Base-by-base conservation (phyloP, 1,284 basidiomycete species). In the Paramarasmius palmivorus region DNA sequence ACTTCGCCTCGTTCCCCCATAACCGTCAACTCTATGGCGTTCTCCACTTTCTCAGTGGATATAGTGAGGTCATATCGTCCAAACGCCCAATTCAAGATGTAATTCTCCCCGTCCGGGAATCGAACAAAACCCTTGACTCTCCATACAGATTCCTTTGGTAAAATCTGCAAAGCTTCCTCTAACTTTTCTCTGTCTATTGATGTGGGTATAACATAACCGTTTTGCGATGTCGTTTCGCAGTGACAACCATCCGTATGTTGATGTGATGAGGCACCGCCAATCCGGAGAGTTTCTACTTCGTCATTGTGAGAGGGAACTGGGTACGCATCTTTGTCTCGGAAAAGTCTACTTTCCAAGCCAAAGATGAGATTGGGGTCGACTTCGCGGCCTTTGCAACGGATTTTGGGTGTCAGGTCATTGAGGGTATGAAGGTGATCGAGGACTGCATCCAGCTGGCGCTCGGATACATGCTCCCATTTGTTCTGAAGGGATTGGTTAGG, bases 71-170 rank as follows among this genome's bases (percentile, higher is more conserved):
- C 91, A 65, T 82, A 85, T 47, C 92, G 79, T 17, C 91, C 91
- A 70, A 95, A 96, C 4, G 93, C 93, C 90, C 91, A 96, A 67
- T 96, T 96, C 57, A 95, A 66, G 57, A 95, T 90, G 61, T 79
- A 68, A 40, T 75, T 53, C 6, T 63, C 68, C 17, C 66, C 68
- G 10, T 64, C 63, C n/a, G 29, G 7, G 29, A 90, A 66, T 34
- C 77, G 77, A 23, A 93, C 77, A 62, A 93, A 92, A 12, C 93
- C 92, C 65, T 95, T 95, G 37, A 92, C 83, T 41, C 90, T 74
- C 83, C 88, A 93, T 7, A 90, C 72, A 3, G 72, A 72, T 63
- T 90, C 88, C 58, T 85, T 87, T 10, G 84, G 79, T 6, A 95
- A 68, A 22, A 68, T 66, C 1, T 61, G 63, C 0, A 94, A 76